A percentile compares a stretch with the other conserved stretches of the same genome.
phyloP scores from a whole-genome alignment of 1,139 yeast species.

The Hyphopichia khmerensis region DNA sequence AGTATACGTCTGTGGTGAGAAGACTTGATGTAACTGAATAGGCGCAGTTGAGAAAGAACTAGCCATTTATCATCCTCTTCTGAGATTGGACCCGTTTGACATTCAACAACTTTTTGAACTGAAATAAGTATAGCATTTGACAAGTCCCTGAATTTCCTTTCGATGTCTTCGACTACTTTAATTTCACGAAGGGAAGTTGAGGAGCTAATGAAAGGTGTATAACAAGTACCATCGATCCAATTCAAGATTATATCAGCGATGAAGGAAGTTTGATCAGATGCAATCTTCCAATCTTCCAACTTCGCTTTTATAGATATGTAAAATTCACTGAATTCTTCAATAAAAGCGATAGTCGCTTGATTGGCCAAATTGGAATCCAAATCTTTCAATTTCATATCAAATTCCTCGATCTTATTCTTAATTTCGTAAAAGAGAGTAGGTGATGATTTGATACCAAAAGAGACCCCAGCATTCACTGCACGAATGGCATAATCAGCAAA shows the following conservation, averaged over 20 bases:
- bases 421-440: conserved; percentile 19
- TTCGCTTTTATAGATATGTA: conserved; percentile 10
- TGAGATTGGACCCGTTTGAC: conserved; percentile 28
- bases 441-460: conserved; percentile 12
- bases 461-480: conserved; percentile 18
- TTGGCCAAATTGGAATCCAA: conserved; percentile 14
- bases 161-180: conserved; percentile 39
- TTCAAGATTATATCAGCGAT: conserved; percentile 44
- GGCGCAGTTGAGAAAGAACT: conserved; percentile 43
- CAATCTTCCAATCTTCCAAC: conserved; percentile 28
- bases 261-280: conserved; percentile 33
- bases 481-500: conserved; percentile 49
- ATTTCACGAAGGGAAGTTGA: conserved; percentile 21
- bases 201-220: conserved; percentile 19
- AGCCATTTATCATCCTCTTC: conserved; percentile 72
- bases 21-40: conserved; percentile 29
- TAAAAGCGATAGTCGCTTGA: conserved; percentile 10
- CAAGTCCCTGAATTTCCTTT: conserved; percentile 47
- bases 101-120: conserved; percentile 55
- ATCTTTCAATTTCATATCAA: conserved; percentile 9
- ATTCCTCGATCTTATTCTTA: conserved; percentile 15
- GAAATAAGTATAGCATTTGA: conserved; percentile 65
- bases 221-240: conserved; percentile 31
- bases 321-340: conserved; percentile 20
- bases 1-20: conserved; percentile 32